Conservation (phyloP, 495 filamentous ascomycete species). For the Penicillium manginii region DNA sequence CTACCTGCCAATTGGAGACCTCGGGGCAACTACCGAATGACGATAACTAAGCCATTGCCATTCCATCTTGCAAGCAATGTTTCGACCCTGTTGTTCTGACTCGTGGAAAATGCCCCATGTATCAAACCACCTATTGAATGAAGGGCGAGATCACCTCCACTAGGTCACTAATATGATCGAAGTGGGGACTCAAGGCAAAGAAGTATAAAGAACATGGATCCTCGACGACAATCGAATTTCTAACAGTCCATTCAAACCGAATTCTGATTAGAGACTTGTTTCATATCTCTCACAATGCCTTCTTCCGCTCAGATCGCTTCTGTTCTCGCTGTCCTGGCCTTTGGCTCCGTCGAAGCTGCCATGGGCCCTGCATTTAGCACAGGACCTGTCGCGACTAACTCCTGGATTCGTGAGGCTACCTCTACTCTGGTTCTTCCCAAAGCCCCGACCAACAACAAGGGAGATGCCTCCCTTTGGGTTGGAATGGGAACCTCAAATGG, state of each 20-base stretch:
- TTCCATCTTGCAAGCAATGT: background rate
- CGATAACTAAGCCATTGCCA: background rate
- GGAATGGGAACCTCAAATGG: conserved; percentile 45
- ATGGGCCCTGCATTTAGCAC: conserved; percentile 42
- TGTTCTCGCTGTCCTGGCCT: conserved; percentile 15
- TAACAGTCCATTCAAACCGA: background rate
- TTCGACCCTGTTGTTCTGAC: background rate
- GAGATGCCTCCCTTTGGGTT: conserved; percentile 38
- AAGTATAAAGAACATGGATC: background rate
- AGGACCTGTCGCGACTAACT: conserved; percentile 35
- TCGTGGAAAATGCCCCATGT: conserved; percentile 1
- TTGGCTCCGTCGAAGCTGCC: conserved; percentile 25
- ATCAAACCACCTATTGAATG: background rate
- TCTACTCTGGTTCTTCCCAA: conserved; percentile 41
- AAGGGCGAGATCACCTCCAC: background rate
- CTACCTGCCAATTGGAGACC: background rate
- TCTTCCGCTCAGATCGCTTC: conserved; percentile 16
- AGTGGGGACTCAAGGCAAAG: background rate
- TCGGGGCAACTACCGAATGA: conserved; percentile 1
- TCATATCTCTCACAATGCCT: conserved; percentile 20
- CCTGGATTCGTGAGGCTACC: conserved; percentile 40
- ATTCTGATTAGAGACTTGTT: no score
- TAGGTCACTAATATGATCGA: background rate
- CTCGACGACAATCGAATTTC: background rate
- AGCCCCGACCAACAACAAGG: conserved; percentile 28